These are phyloP conservation scores for Phaeosphaeria sp. DNA, from an alignment of 2,329 filamentous ascomycete species.

Conservation along the genomic window DNA sequence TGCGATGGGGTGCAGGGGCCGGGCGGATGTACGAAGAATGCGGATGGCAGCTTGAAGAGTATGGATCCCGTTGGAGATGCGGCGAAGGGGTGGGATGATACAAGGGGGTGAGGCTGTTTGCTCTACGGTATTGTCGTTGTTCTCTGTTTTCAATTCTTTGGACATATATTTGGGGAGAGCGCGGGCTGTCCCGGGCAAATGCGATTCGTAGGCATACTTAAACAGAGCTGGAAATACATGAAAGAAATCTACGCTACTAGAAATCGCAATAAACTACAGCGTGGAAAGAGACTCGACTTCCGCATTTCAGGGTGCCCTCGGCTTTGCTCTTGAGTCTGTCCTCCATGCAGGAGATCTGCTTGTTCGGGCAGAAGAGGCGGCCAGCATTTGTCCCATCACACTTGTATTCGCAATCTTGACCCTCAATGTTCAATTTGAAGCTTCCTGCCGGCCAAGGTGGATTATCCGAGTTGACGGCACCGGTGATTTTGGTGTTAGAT, in stretches of 20 bases:
- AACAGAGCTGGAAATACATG: not conserved
- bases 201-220: not conserved
- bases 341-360: conserved; percentile 10
- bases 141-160: not conserved
- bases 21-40: not conserved
- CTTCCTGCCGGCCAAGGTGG: conserved; percentile 13
- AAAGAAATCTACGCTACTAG: not conserved
- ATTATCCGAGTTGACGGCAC: conserved; percentile 5
- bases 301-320: conserved; percentile 8
- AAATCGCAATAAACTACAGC: conserved; percentile 13
- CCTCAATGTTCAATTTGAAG: conserved; percentile 16
- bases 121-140: not conserved
- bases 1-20: not conserved
- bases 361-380: conserved; percentile 13
- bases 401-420: conserved; percentile 16
- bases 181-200: not conserved
- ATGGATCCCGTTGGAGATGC: not conserved
- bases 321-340: conserved; percentile 9
- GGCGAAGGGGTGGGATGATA: not conserved
- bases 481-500: conserved; percentile 3
- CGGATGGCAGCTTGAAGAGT: not conserved
- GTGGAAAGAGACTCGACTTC: conserved; percentile 6
- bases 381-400: conserved; percentile 15
- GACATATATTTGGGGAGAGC: not conserved
- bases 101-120: not conserved